Base-by-base conservation (phyloP, 2,329 filamentous ascomycete species). In the Apiospora marii region DNA sequence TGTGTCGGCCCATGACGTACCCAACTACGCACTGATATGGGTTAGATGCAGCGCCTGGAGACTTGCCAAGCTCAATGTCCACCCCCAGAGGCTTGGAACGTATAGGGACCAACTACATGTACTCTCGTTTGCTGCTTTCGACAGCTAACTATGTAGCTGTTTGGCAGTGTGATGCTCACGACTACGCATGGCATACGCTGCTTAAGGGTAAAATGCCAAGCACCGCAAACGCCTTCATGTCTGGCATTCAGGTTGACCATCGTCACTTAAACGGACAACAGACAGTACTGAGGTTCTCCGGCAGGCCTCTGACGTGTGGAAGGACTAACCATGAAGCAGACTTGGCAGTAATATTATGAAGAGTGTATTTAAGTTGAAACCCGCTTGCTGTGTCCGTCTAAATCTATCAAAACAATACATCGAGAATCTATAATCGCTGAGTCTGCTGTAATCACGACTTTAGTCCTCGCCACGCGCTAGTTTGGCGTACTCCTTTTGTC, bases 401-500 rank as follows among this genome's bases (percentile, higher is more conserved):
- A 64, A 41, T 64, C 58, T 64, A 64, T n/a, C 58, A 64, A 41
- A 64, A 41, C 19, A 19, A 58, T 24, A 10, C 14, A 41, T 6
- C 34, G 10, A 41, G 22, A 64, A 64, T 41, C 22, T 41, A 64
- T 37, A 64, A 30, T 64, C 34, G 58, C 58, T 22, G 7, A 24
- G 19, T n/a, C 6, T 64, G 8, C 58, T 64, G 19, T 14, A 7
- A 24, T 19, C 6, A 41, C 13, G n/a, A 30, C n/a, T 48, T 44
- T 48, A 68, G n/a, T 68, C 67, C 67, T 68, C 67, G n/a, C 41
- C 14, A 19, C 67, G 67, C 3, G 67, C 58, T 19, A 64, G 22
- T n/a, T 68, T 68, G n/a, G 41, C 67, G 68, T 80, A 79, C 71
- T 85, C 84, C 73, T 78, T 83, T 24, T 83, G 72, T 70, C 83